A percentile compares a stretch with the other conserved stretches of the same genome.
Conservation (phyloP, 257 asterid genomes). For the Solanum medicagineum region DNA sequence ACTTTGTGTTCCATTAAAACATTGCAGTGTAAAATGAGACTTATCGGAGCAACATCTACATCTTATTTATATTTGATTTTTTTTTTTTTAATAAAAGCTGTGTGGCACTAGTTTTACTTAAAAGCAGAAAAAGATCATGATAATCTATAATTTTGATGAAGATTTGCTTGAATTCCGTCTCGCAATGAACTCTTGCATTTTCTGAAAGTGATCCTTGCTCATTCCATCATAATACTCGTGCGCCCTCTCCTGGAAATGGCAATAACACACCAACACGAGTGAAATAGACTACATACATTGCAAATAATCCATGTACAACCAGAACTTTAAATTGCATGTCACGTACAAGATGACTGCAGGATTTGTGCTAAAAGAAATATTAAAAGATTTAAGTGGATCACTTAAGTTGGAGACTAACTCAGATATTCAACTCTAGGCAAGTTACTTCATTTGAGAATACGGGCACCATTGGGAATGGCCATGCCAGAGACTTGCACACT, state of each 20-base stretch:
- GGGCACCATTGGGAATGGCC: not conserved
- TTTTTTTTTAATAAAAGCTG: not conserved
- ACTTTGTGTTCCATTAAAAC: not conserved
- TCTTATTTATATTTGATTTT: not conserved
- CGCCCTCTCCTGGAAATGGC: conserved; percentile 67
- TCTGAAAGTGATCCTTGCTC: conserved; percentile 81
- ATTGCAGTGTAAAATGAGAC: not conserved
- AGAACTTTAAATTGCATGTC: not conserved
- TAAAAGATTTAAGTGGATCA: not conserved
- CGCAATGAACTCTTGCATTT: conserved; percentile 86
- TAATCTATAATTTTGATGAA: conserved; percentile 48
- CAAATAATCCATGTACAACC: not conserved
- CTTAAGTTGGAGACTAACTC: not conserved
- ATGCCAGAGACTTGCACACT: not conserved
- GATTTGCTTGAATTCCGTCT: conserved; percentile 54
- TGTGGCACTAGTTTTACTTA: not conserved
- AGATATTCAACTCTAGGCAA: not conserved
- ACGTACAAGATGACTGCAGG: not conserved
- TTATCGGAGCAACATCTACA: not conserved
- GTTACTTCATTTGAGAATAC: not conserved
- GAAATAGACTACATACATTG: not conserved
- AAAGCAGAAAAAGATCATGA: not conserved
- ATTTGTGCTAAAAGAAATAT: not conserved
- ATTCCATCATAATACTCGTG: conserved; percentile 69
- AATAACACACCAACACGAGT: not conserved